Evolutionary conservation across 257 asterid species (phyloP).

Genomic region (Lithospermum erythrorhizon): DNA sequence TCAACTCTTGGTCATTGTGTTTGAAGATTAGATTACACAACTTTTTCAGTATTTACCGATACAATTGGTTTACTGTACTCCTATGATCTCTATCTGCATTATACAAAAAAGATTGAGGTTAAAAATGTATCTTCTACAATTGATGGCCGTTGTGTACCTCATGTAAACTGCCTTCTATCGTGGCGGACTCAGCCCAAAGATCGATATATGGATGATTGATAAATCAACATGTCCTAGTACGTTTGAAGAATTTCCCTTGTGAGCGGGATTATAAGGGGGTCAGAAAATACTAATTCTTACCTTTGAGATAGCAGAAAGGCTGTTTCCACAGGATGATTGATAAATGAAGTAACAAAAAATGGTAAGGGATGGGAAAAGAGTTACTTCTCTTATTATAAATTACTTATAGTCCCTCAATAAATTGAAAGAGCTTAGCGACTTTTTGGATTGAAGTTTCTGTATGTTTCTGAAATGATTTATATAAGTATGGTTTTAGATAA

Average conservation of each 20-base stretch:
- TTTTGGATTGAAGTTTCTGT: background rate
- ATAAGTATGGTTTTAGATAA: background rate
- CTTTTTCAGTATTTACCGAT: no score
- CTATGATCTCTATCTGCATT: conserved; percentile 20
- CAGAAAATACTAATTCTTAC: no score
- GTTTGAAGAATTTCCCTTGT: no score
- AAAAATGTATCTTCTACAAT: conserved; percentile 7
- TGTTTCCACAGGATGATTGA: no score
- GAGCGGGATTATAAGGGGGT: no score
- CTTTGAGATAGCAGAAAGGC: no score
- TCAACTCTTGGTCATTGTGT: no score
- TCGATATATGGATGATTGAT: background rate
- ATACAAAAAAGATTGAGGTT: conserved; percentile 23
- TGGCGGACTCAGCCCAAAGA: conserved; percentile 12
- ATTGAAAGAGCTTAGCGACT: background rate
- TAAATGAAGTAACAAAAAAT: background rate
- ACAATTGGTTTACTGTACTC: conserved; percentile 13
- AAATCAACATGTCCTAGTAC: no score
- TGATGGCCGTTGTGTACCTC: conserved; percentile 15
- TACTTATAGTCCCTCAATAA: background rate
- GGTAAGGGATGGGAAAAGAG: background rate
- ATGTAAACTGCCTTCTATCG: conserved; percentile 36
- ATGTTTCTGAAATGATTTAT: background rate
- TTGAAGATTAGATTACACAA: no score
- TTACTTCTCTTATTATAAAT: background rate